A percentile compares a stretch with the other conserved stretches of the same genome.
phyloP scores from a whole-genome alignment of 2,329 filamentous ascomycete species.

The Aspergillus sp. region DNA sequence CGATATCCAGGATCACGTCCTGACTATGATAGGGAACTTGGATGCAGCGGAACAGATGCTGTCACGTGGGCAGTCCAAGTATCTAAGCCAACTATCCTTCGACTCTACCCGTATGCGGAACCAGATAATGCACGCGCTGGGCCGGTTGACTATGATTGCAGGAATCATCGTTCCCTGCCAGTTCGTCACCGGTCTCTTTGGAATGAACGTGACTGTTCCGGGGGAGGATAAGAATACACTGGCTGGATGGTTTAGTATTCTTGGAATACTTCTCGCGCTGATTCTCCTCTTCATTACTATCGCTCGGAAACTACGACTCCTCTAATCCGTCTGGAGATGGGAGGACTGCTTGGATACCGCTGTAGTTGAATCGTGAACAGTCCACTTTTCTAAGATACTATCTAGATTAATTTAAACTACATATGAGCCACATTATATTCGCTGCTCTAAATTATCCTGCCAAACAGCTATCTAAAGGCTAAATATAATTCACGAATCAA shows the following conservation, averaged over 20 bases:
- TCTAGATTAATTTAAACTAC: too few relatives aligned
- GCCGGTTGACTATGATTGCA: conserved; percentile 87
- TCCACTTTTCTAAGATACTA: too few relatives aligned
- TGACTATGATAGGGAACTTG: conserved; percentile 95
- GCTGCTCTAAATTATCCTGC: too few relatives aligned
- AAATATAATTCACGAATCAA: too few relatives aligned
- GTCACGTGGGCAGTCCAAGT: conserved; percentile 86
- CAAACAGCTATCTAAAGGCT: too few relatives aligned
- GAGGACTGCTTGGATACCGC: too few relatives aligned
- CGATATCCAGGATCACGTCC: conserved; percentile 95
- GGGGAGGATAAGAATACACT: conserved; percentile 28
- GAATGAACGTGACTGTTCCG: conserved; percentile 46
- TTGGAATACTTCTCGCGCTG: conserved; percentile 37
- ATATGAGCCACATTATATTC: too few relatives aligned
- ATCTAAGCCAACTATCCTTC: conserved; percentile 85
- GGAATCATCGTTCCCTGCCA: conserved; percentile 91
- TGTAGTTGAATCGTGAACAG: too few relatives aligned
- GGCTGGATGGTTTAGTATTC: conserved; percentile 44
- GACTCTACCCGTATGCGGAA: conserved; percentile 85
- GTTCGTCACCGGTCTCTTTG: conserved; percentile 64
- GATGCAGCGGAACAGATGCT: conserved; percentile 95
- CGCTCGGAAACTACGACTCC: too few relatives aligned
- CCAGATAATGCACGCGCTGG: conserved; percentile 77
- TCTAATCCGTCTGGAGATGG: too few relatives aligned
- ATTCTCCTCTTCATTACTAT: conserved; percentile 13